Evolutionary conservation across 345 rosid genomes (phyloP).

Genomic region (Erucastrum elatum): DNA sequence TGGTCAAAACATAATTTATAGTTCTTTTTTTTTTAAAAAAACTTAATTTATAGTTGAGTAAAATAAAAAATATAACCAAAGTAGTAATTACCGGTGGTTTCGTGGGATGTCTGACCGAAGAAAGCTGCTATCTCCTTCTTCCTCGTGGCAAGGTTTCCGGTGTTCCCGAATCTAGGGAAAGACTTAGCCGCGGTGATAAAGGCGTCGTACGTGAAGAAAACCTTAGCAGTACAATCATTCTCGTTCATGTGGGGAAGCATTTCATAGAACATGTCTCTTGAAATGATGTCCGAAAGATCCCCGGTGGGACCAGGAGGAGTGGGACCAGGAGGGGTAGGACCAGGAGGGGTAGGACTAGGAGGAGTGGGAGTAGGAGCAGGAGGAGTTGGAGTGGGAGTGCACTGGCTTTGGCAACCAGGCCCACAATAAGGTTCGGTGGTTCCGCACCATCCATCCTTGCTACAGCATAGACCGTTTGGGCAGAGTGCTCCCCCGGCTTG

Average conservation of each 20-base stretch:
- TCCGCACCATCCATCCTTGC: too few relatives aligned
- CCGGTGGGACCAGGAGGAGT: neutral
- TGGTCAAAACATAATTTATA: too few relatives aligned
- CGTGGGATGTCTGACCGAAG: neutral
- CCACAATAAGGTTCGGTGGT: too few relatives aligned
- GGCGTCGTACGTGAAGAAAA: too few relatives aligned
- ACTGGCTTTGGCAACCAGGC: conserved; percentile 14
- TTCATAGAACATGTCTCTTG: neutral
- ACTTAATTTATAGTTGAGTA: too few relatives aligned
- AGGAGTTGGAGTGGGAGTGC: conserved; percentile 17
- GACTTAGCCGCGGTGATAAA: too few relatives aligned
- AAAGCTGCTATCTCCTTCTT: neutral
- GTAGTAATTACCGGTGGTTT: neutral
- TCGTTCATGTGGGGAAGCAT: neutral
- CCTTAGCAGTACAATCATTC: neutral
- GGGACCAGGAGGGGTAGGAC: neutral
- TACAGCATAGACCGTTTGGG: too few relatives aligned
- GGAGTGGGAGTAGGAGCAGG: neutral
- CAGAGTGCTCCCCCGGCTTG: too few relatives aligned
- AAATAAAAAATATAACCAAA: too few relatives aligned
- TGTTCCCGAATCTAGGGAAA: neutral
- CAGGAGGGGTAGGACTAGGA: neutral
- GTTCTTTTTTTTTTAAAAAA: too few relatives aligned
- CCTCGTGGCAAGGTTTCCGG: neutral
- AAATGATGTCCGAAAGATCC: neutral